Evolutionary conservation across 2,329 filamentous ascomycete genomes (phyloP), one percentile per base, ranked within the genome.

Genomic region (Calonectria honghensis): DNA sequence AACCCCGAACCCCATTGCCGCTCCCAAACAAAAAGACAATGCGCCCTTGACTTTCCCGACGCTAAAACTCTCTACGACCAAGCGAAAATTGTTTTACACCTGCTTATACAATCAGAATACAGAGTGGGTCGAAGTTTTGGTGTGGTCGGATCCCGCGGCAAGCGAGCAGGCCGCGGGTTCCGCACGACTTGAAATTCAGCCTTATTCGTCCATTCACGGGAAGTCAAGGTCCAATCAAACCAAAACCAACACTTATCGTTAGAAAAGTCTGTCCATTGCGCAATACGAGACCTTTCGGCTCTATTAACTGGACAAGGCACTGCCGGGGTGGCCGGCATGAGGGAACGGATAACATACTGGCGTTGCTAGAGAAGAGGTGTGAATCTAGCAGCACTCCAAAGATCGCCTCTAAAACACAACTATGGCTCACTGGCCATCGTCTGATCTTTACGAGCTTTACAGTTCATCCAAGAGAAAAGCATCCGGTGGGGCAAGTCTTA

Each of bases 371-470:
- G 16, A n/a, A 2, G 52, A 39, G 57, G 57, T 13, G 57, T 63
- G 57, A 4, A 41, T 63, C 24, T 63, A 63, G 16, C 14, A 63
- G 37, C 20, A 14, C n/a, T 63, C 16, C 16, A n/a, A 52, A 32
- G 18, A 35, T 35, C 31, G 52, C 52, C 52, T n/a, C 18, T 41
- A 35, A 63, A 63, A 41, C 57, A 41, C 16, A 41, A 41, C 9
- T 1, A 9, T 57, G 7, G 35, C 37, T 39, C 14, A 63, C 24
- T 27, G 39, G 13, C 14, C 35, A 41, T 41, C 35, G 7, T 63
- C 13, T 31, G 57, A 39, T 37, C 35, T 63, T 63, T 63, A 63
- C 57, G 57, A 63, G 24, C 5, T 41, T 39, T 61, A 61, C 35
- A 16, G 32, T 61, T 61, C 27, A n/a, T 27, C 6, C n/a, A 2